Evolutionary conservation across 768 basidiomycete species (phyloP).

Genomic region (Leucosporidium yakuticum): DNA sequence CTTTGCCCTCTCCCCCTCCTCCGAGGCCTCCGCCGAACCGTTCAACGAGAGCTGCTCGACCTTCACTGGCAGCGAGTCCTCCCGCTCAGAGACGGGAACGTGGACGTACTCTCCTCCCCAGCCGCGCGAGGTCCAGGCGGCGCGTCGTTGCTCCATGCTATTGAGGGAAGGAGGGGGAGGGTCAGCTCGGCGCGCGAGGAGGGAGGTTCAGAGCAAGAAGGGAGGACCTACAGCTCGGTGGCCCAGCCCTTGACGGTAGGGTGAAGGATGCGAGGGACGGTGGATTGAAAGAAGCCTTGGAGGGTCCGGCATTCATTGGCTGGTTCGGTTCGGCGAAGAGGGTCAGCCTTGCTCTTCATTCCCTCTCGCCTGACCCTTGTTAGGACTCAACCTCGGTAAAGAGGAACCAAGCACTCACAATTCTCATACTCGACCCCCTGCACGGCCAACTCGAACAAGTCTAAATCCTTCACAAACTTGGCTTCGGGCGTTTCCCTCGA

Average conservation of each 20-base stretch:
- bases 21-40: background rate
- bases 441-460: slow-evolving; percentile 78
- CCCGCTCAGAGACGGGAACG: background rate
- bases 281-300: slow-evolving; percentile 74
- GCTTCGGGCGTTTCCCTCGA: slow-evolving; percentile 65
- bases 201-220: background rate
- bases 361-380: too few relatives aligned
- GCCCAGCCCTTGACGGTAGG: slow-evolving; percentile 71
- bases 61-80: background rate
- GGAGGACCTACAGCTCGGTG: slow-evolving; percentile 45
- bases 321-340: slow-evolving; percentile 43
- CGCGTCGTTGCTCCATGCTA: background rate
- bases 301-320: slow-evolving; percentile 45
- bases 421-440: slow-evolving; percentile 55
- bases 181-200: background rate
- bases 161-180: background rate
- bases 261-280: slow-evolving; percentile 65
- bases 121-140: background rate
- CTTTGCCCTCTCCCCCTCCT: background rate
- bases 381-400: too few relatives aligned
- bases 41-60: background rate
- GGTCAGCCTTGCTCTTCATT: too few relatives aligned
- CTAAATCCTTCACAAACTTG: slow-evolving; percentile 82
- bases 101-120: slow-evolving; percentile 7
- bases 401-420: slow-evolving; percentile 14